Evolutionary conservation across 208 protist species (phyloP).

Genomic region (Trypanosoma lewisi): DNA sequence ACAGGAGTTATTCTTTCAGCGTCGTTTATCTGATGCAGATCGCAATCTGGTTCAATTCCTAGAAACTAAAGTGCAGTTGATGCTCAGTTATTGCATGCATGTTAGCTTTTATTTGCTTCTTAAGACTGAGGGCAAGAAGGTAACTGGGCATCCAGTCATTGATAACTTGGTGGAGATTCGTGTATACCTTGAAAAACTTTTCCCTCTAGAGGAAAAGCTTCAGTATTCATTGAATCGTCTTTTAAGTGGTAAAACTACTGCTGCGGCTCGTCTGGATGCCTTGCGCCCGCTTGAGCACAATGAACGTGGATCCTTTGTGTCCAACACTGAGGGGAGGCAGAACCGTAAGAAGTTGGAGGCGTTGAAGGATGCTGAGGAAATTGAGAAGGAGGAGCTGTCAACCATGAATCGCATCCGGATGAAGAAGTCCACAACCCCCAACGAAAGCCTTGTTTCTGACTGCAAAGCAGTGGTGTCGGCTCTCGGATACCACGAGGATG

Average conservation of each 20-base stretch:
- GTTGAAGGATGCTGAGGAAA: constrained; percentile 69
- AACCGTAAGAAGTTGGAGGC: constrained; percentile 60
- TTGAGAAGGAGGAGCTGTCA: constrained; percentile 79
- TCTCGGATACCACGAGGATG: constrained; percentile 83
- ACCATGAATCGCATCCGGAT: constrained; percentile 82
- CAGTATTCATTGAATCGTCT: constrained; percentile 95
- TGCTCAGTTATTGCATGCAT: constrained; percentile 96
- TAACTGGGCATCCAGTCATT: constrained; percentile 93
- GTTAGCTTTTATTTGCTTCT: constrained; percentile 93
- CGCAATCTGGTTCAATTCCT: constrained; percentile 86
- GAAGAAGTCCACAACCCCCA: constrained; percentile 63
- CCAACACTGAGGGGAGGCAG: constrained; percentile 57
- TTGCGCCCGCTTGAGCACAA: constrained; percentile 64
- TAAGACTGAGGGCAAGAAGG: constrained; percentile 90
- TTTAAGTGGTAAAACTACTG: constrained; percentile 75
- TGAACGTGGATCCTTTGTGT: constrained; percentile 27
- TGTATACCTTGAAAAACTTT: constrained; percentile 94
- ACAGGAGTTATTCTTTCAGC: constrained; percentile 79
- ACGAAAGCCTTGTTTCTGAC: constrained; percentile 26
- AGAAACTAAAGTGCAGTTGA: constrained; percentile 91
- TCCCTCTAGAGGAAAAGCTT: constrained; percentile 94
- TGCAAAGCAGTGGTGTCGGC: constrained; percentile 49
- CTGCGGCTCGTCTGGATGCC: constrained; percentile 57
- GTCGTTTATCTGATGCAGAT: constrained; percentile 62
- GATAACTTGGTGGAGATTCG: constrained; percentile 92